These are phyloP conservation scores for Populus hybrid DNA, from an alignment of 441 rosid genomes.

Conservation along the genomic window DNA sequence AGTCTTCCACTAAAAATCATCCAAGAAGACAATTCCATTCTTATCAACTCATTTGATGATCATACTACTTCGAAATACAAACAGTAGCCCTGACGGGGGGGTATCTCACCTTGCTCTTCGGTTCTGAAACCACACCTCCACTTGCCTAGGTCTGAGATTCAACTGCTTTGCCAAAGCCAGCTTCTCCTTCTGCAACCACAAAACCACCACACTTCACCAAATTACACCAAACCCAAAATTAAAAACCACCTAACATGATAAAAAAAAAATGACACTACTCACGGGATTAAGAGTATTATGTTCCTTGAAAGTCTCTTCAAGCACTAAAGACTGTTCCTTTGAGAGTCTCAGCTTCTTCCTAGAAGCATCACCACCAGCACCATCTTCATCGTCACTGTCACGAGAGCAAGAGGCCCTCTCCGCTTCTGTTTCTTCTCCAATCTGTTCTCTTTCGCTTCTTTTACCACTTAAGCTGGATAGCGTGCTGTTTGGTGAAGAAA, in stretches of 20 bases:
- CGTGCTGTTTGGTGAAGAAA: slow-evolving; percentile 83
- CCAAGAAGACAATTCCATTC: not conserved
- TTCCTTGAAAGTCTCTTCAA: slow-evolving; percentile 80
- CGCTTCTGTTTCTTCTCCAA: slow-evolving; percentile 51
- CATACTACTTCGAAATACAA: not conserved
- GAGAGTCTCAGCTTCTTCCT: slow-evolving; percentile 82
- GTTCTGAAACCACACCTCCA: slow-evolving; percentile 97
- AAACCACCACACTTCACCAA: not conserved
- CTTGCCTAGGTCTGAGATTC: slow-evolving; percentile 75
- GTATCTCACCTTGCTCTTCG: slow-evolving; percentile 77
- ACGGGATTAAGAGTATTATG: slow-evolving; percentile 84
- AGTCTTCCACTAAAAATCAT: not conserved
- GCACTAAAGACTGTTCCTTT: slow-evolving; percentile 75
- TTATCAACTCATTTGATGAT: not conserved
- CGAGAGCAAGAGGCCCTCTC: slow-evolving; percentile 65
- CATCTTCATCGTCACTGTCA: slow-evolving; percentile 75
- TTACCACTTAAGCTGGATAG: slow-evolving; percentile 74
- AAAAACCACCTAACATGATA: not conserved
- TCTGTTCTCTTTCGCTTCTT: slow-evolving; percentile 58
- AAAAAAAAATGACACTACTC: slow-evolving; percentile 30
- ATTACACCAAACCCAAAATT: not conserved
- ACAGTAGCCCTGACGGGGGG: slow-evolving; percentile 8
- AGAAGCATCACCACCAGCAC: slow-evolving; percentile 52
- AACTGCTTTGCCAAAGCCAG: slow-evolving; percentile 72
- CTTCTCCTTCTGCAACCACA: slow-evolving; percentile 65